phyloP scores from a whole-genome alignment of 2,329 filamentous ascomycete genomes.

The Xylariaceae sp. region DNA sequence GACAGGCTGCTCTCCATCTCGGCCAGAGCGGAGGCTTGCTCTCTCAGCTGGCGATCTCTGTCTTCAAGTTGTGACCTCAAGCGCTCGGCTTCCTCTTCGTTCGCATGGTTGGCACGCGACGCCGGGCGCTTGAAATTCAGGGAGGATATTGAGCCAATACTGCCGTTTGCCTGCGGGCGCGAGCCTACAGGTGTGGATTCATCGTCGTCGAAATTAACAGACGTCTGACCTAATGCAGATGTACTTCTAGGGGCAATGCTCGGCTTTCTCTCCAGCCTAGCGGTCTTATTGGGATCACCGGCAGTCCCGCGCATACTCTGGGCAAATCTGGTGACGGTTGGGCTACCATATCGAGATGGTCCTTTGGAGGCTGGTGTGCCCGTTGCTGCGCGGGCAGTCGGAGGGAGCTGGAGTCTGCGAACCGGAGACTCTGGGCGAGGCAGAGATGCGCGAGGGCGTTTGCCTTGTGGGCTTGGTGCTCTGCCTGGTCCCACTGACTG shows the following conservation, averaged over 20 bases:
- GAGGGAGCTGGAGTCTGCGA: conserved; percentile 58
- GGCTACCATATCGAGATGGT: conserved; percentile 56
- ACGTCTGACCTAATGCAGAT: conserved; percentile 47
- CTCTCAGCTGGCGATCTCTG: conserved; percentile 77
- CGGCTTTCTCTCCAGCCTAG: conserved; percentile 40
- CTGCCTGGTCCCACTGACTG: conserved; percentile 75
- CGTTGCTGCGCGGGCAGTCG: conserved; percentile 49
- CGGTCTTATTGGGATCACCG: conserved; percentile 54
- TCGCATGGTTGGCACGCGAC: conserved; percentile 38
- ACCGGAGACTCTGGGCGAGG: conserved; percentile 82
- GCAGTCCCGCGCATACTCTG: conserved; percentile 55
- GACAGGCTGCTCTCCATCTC: conserved; percentile 68
- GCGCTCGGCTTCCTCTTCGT: conserved; percentile 66
- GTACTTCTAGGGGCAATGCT: conserved; percentile 50
- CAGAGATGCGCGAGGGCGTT: conserved; percentile 68
- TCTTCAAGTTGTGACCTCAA: conserved; percentile 72
- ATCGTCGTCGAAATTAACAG: conserved; percentile 46
- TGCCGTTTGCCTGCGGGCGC: conserved; percentile 47
- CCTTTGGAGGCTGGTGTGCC: conserved; percentile 42
- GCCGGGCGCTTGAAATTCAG: conserved; percentile 46
- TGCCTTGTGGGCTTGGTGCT: conserved; percentile 64
- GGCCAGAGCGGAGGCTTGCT: conserved; percentile 71
- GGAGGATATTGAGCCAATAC: conserved; percentile 46
- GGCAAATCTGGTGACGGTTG: conserved; percentile 53
- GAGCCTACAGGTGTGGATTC: conserved; percentile 47